Evolutionary conservation across 139 green algal genomes (phyloP).

Genomic region (Tetratostichococcus sp.): DNA sequence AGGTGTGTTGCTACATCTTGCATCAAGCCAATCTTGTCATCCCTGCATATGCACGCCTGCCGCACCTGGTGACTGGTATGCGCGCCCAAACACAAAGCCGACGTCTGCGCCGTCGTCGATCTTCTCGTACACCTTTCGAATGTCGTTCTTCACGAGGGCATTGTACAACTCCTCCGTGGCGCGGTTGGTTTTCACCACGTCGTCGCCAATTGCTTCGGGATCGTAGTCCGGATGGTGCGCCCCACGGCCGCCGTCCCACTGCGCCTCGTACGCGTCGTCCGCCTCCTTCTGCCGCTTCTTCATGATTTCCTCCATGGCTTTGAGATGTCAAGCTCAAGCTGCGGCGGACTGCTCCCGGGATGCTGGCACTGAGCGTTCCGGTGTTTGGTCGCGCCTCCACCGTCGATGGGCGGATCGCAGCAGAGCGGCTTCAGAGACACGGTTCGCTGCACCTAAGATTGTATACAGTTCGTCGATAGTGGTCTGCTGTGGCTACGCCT

Average conservation of each 20-base stretch:
- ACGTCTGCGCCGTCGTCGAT: conserved; percentile 91
- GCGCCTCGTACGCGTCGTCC: conserved; percentile 65
- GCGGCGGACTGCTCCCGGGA: no score
- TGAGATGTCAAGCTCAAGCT: neutral
- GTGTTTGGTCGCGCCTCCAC: no score
- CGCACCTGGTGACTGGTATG: conserved; percentile 42
- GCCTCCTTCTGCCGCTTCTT: conserved; percentile 65
- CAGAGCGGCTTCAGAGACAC: no score
- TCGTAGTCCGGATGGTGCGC: conserved; percentile 86
- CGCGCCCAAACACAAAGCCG: conserved; percentile 88
- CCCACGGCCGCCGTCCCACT: conserved; percentile 79
- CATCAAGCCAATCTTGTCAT: no score
- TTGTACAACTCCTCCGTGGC: conserved; percentile 90
- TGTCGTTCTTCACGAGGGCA: conserved; percentile 80
- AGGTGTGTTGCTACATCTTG: no score
- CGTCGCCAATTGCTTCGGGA: conserved; percentile 44
- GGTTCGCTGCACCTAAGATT: no score
- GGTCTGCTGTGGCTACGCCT: no score
- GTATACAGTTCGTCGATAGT: no score
- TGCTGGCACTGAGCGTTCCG: no score
- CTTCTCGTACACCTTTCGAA: conserved; percentile 85
- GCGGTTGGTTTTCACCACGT: conserved; percentile 56
- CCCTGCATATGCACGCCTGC: no score
- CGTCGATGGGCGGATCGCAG: no score
- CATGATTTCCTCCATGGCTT: conserved; percentile 79